Base-by-base conservation (phyloP, 805 yeast species). In the Wickerhamiella domercqiae region DNA sequence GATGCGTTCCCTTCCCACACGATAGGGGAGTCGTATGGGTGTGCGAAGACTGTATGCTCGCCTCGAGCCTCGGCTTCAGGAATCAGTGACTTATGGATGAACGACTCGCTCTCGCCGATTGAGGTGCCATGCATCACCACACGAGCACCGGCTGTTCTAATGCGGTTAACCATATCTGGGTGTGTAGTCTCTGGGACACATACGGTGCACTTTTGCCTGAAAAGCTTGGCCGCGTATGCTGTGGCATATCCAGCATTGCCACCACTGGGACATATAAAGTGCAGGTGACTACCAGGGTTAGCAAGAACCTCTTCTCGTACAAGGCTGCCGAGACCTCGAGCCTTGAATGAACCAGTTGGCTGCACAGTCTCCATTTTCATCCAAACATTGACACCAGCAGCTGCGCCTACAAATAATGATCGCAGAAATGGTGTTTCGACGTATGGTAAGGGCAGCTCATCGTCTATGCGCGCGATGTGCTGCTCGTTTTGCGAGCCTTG, bases 241-340 rank as follows among this genome's bases (percentile, higher is more conserved):
- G 84, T 93, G 46, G 96, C 97, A 53, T 83, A 93, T 3, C 96
- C 97, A 47, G 90, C 96, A 57, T 86, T 86, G 31, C 97, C 97
- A 7, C 95, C 97, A 16, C 94, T 82, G 48, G 95, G 83, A 0
- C 94, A 93, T 56, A 83, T 78, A 47, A 86, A 55, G 39, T 50
- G 58, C 24, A 49, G 48, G 28, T 42, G 35, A 17, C 41, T 32
- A n/a, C 47, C 56, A 15, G 11, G 11, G 16, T 50, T 44, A 84
- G 28, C 65, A 58, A 48, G 74, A 43, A 51, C 71, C 61, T 44
- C 63, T 61, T 40, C 61, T 49, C 41, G 58, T 45, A 86, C 76
- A 82, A 84, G 82, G 55, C 84, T 80, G 54, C 84, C 83, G 17
- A 94, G 93, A 41, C 96, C 96, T 56, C 96, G 75, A 38, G 86